Evolutionary conservation across 2,329 filamentous ascomycete genomes (phyloP).

Genomic region (Periconia sp.): DNA sequence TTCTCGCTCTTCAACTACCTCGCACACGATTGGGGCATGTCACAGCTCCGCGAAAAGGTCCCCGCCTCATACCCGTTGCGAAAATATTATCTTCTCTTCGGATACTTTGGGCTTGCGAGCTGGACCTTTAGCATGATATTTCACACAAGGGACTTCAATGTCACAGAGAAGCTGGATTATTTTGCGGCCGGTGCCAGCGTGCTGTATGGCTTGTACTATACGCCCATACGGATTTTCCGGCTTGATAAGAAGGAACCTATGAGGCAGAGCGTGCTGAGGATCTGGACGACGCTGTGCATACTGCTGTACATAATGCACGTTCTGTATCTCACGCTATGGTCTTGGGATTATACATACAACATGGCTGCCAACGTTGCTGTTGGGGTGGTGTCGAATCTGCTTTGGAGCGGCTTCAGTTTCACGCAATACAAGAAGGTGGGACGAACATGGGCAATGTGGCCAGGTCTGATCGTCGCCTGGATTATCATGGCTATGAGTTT

Average conservation of each 20-base stretch:
- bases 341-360: constrained; percentile 97
- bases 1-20: constrained; percentile 92
- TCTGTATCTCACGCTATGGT: constrained; percentile 80
- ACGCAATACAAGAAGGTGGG: constrained; percentile 73
- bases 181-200: constrained; percentile 91
- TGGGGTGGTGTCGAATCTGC: constrained; percentile 77
- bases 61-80: constrained; percentile 77
- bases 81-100: constrained; percentile 80
- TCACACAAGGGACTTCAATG: constrained; percentile 82
- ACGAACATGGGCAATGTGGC: constrained; percentile 84
- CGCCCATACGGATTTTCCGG: constrained; percentile 80
- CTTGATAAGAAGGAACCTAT: constrained; percentile 66
- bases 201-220: constrained; percentile 88
- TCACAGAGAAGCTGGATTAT: constrained; percentile 95
- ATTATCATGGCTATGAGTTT: constrained; percentile 92
- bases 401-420: constrained; percentile 88
- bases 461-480: constrained; percentile 90
- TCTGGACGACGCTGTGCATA: constrained; percentile 78
- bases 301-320: constrained; percentile 77
- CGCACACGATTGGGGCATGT: constrained; percentile 80
- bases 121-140: constrained; percentile 93
- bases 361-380: constrained; percentile 92
- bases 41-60: constrained; percentile 71
- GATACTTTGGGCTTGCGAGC: constrained; percentile 78
- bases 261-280: constrained; percentile 63